Percentiles rank a stretch among this genome's conserved stretches.
These are phyloP conservation scores for Paratinospora sagittata DNA, from an alignment of 164 flowering plant species.

Conservation along the genomic window DNA sequence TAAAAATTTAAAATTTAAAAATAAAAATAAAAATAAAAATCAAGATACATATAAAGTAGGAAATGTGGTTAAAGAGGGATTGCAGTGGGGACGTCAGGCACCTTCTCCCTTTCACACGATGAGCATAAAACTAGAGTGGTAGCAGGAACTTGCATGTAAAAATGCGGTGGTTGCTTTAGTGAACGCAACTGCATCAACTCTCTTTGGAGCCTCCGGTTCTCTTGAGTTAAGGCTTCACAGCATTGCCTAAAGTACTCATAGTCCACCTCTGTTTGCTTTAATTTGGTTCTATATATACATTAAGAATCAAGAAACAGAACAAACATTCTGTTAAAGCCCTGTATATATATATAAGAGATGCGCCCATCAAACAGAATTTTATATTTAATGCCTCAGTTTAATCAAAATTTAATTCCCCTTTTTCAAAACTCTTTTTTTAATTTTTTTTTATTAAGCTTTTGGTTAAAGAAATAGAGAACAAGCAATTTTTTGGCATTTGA, in stretches of 20 bases:
- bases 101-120: neutral
- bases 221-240: neutral
- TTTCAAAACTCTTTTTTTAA: no score
- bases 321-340: neutral
- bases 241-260: neutral
- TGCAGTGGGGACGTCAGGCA: no score
- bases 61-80: neutral
- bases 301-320: neutral
- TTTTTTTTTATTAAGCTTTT: no score
- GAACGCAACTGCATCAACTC: neutral
- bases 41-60: no score
- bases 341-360: neutral
- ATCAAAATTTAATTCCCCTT: neutral
- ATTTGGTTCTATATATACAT: neutral
- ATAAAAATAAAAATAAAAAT: no score
- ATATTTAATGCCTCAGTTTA: neutral
- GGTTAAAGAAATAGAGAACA: no score
- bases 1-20: no score
- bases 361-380: neutral
- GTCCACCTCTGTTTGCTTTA: slow-evolving; percentile 5
- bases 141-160: neutral
- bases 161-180: neutral
- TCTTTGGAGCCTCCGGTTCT: neutral
- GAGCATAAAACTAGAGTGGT: neutral
- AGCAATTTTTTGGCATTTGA: no score